Conservation (phyloP, 108 stramenopile genomes). For the Parmales sp. region DNA sequence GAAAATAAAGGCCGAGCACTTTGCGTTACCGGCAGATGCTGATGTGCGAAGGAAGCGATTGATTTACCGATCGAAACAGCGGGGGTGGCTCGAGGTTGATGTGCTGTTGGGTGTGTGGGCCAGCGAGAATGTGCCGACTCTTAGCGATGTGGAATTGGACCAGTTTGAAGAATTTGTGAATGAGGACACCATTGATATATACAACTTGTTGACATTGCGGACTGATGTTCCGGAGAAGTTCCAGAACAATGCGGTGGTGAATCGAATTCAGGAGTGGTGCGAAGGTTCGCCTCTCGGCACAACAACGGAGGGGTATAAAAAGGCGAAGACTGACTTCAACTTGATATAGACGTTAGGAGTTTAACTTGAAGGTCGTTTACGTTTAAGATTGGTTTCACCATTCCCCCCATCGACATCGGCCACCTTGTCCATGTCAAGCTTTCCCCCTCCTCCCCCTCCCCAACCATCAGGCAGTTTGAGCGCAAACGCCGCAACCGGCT, state of each 20-base stretch:
- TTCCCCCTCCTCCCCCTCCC: no score
- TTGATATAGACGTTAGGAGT: slow-evolving; percentile 39
- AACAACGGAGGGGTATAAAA: slow-evolving; percentile 57
- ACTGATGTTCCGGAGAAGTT: slow-evolving; percentile 62
- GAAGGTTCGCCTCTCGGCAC: slow-evolving; percentile 67
- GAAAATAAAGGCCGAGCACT: no score
- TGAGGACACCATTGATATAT: slow-evolving; percentile 97
- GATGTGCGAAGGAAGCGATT: slow-evolving; percentile 76
- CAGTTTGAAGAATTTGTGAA: slow-evolving; percentile 93
- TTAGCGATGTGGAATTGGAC: slow-evolving; percentile 66
- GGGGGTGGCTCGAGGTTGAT: slow-evolving; percentile 98
- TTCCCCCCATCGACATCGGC: no score
- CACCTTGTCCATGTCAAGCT: no score
- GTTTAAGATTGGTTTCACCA: not conserved
- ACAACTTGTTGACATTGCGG: slow-evolving; percentile 85
- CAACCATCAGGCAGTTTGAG: no score
- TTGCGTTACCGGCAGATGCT: not conserved
- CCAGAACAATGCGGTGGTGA: slow-evolving; percentile 16
- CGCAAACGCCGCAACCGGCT: no score
- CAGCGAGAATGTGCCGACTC: slow-evolving; percentile 60
- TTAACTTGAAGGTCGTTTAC: not conserved
- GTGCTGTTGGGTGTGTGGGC: slow-evolving; percentile 96
- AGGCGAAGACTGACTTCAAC: slow-evolving; percentile 60
- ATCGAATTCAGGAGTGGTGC: slow-evolving; percentile 66
- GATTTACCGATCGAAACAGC: slow-evolving; percentile 92